Evolutionary conservation across 148 eudicot genomes (phyloP).

Genomic region (Persicaria tinctoria): DNA sequence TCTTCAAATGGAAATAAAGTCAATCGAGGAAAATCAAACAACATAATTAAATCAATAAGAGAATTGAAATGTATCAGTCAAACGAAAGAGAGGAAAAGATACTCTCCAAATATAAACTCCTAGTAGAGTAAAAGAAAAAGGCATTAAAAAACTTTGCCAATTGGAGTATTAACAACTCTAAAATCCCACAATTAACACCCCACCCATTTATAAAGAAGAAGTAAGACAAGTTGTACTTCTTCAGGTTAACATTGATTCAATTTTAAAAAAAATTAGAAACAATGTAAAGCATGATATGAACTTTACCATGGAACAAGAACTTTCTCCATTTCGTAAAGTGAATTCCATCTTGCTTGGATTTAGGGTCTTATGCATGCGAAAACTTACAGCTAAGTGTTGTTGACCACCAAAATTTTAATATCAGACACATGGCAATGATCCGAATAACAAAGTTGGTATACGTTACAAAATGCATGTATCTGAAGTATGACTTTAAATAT

Average conservation of each 20-base stretch:
- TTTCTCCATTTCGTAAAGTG: not conserved
- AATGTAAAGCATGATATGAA: not conserved
- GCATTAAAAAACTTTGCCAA: no score
- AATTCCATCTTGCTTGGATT: not conserved
- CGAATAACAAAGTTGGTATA: not conserved
- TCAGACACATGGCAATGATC: not conserved
- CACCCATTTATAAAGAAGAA: not conserved
- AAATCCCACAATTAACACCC: no score
- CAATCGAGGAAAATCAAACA: not conserved
- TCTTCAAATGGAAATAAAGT: not conserved
- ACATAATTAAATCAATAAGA: not conserved
- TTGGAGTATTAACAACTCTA: no score
- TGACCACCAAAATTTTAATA: not conserved
- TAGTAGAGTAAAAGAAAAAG: no score
- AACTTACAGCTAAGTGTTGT: not conserved
- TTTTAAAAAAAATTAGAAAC: not conserved
- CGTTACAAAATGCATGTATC: not conserved
- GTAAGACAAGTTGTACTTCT: not conserved
- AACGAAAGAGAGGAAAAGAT: not conserved
- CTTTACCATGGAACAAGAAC: not conserved
- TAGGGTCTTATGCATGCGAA: not conserved
- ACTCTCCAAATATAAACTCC: not conserved
- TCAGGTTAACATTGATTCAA: not conserved
- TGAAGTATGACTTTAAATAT: not conserved
- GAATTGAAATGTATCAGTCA: not conserved